A percentile compares a stretch with the other conserved stretches of the same genome.
Evolutionary conservation across 2,329 filamentous ascomycete species (phyloP).

Genomic region (Colletotrichum plurivorum): DNA sequence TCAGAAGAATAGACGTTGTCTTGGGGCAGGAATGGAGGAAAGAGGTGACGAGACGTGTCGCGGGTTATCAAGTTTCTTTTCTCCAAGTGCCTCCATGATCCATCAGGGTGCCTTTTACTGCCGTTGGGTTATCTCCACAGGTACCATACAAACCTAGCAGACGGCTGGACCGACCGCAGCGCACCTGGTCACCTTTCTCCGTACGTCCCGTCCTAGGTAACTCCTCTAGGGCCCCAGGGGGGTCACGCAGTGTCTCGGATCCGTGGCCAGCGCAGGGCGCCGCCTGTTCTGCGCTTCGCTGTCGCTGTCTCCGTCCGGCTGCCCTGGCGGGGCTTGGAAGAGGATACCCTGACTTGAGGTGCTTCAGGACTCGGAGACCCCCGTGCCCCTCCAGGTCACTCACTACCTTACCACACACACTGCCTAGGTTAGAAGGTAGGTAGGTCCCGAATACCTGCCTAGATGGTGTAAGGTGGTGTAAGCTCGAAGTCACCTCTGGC

Average conservation of each 20-base stretch:
- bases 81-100: too few species aligned
- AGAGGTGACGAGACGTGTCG: conserved; percentile 23
- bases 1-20: background rate
- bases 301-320: conserved; percentile 16
- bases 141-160: background rate
- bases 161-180: background rate
- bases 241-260: conserved; percentile 41
- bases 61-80: conserved; percentile 37
- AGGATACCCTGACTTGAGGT: background rate
- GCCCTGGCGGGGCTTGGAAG: too few species aligned
- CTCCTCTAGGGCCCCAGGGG: background rate
- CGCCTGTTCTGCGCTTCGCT: conserved; percentile 24
- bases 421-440: too few species aligned
- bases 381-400: too few species aligned
- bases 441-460: too few species aligned
- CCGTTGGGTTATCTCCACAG: conserved; percentile 14
- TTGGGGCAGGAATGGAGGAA: conserved; percentile 9
- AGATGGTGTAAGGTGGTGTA: too few species aligned
- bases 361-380: background rate
- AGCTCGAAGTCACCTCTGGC: background rate
- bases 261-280: conserved; percentile 37
- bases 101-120: background rate
- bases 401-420: too few species aligned
- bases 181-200: background rate
- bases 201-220: background rate